Percentiles rank a stretch among this genome's conserved stretches.
Conservation (phyloP, 768 basidiomycete species). For the Suillus weaverae region DNA sequence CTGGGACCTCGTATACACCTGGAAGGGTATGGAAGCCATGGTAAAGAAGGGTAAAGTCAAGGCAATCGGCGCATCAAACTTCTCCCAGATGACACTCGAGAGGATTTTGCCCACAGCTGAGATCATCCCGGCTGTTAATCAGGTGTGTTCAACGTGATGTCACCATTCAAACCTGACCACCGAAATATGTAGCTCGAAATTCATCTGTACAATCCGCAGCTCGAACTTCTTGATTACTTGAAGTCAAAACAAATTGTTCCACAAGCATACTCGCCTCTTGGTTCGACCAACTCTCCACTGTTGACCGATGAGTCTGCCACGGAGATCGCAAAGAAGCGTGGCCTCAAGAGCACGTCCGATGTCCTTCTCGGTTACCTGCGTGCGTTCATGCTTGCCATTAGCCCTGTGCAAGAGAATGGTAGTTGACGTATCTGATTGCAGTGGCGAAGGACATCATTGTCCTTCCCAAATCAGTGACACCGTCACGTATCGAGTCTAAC, state of each 20-base stretch:
- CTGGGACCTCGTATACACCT: constrained; percentile 72
- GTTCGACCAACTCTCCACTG: constrained; percentile 65
- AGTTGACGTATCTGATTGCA: constrained; percentile 23
- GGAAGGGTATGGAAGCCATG: constrained; percentile 81
- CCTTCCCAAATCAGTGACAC: constrained; percentile 79
- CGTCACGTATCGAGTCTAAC: constrained; percentile 63
- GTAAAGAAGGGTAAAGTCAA: constrained; percentile 66
- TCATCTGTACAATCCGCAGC: constrained; percentile 76
- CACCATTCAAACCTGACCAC: neutral
- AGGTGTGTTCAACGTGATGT: constrained; percentile 41
- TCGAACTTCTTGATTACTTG: constrained; percentile 61
- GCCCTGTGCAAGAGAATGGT: constrained; percentile 3
- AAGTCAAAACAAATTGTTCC: constrained; percentile 65
- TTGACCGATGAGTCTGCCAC: constrained; percentile 60
- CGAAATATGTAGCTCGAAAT: constrained; percentile 56
- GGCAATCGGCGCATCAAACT: constrained; percentile 77
- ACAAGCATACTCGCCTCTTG: constrained; percentile 82
- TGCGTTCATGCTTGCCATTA: constrained; percentile 30
- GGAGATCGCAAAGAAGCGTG: constrained; percentile 59
- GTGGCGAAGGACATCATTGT: constrained; percentile 64
- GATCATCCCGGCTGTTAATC: constrained; percentile 71
- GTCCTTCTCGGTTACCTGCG: constrained; percentile 64
- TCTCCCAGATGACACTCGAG: constrained; percentile 65
- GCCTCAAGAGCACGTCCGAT: constrained; percentile 49
- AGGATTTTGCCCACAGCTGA: constrained; percentile 66